Evolutionary conservation across 139 green algal species (phyloP).

Genomic region (Yamagishiella unicocca): DNA sequence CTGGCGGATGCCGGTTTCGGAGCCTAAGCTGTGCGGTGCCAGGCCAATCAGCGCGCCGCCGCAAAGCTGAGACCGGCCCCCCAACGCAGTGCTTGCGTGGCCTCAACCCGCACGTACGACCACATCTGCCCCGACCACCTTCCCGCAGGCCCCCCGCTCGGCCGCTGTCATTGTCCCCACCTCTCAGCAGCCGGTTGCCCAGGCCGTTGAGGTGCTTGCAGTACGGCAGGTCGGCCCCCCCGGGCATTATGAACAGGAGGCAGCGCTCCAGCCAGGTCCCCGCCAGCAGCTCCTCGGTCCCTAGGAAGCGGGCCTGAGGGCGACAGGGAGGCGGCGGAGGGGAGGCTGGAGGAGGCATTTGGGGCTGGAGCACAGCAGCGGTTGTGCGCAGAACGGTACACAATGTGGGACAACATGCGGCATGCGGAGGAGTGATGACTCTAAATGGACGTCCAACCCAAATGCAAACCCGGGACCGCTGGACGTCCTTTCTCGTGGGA

Average conservation of each 20-base stretch:
- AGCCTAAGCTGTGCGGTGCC: neutral
- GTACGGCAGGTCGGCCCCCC: conserved; percentile 85
- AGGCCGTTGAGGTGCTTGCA: conserved; percentile 76
- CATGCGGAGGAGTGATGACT: no score
- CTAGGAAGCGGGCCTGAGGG: conserved; percentile 46
- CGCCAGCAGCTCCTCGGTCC: conserved; percentile 61
- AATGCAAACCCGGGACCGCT: no score
- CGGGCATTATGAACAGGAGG: conserved; percentile 77
- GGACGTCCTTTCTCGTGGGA: no score
- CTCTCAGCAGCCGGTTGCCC: conserved; percentile 75
- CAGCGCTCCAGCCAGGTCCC: conserved; percentile 60
- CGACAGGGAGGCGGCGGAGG: no score
- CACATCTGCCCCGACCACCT: no score
- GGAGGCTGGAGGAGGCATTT: neutral
- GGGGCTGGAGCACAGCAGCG: neutral
- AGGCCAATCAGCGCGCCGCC: neutral
- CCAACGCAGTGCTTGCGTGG: neutral
- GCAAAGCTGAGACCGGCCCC: neutral
- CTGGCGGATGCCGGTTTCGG: neutral
- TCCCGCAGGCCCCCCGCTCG: no score
- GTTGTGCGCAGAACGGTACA: neutral
- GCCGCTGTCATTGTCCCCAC: no score
- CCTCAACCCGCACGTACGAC: neutral
- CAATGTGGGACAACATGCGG: no score
- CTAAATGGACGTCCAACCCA: no score